A percentile compares a stretch with the other conserved stretches of the same genome.
These are phyloP conservation scores for Colletotrichum lini DNA, from an alignment of 2,329 filamentous ascomycete genomes.

Conservation along the genomic window DNA sequence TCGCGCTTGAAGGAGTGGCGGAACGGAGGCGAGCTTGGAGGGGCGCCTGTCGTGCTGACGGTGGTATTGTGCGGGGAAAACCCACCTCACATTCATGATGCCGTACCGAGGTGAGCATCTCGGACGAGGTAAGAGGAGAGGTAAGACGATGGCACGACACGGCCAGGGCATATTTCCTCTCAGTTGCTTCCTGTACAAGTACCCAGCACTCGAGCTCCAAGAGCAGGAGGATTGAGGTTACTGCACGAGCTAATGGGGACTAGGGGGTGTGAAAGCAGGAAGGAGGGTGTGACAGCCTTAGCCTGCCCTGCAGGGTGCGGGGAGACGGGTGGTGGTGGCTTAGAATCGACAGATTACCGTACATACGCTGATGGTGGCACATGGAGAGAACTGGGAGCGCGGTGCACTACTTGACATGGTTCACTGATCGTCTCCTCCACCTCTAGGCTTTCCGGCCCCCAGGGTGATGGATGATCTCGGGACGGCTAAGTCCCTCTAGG, in stretches of 20 bases:
- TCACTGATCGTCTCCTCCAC: background rate
- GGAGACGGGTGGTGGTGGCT: slow-evolving; percentile 34
- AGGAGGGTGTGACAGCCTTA: slow-evolving; percentile 1
- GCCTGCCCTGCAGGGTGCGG: slow-evolving; percentile 14
- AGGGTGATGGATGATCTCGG: background rate
- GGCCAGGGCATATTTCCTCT: slow-evolving; percentile 21
- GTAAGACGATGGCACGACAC: background rate
- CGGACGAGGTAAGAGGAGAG: background rate
- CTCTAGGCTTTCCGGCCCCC: background rate
- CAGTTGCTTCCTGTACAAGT: background rate
- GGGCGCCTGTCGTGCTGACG: too few species aligned
- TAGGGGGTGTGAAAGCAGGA: background rate
- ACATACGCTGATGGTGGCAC: slow-evolving; percentile 22
- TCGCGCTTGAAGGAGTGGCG: background rate
- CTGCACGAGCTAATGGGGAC: too few species aligned
- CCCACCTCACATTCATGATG: background rate
- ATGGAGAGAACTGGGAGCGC: background rate
- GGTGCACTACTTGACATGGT: background rate
- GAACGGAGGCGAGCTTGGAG: background rate
- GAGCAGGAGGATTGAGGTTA: background rate
- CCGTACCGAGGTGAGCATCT: background rate
- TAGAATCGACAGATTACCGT: slow-evolving; percentile 30
- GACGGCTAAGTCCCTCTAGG: background rate
- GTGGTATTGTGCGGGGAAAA: background rate
- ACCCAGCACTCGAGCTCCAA: background rate